Percentiles rank a stretch among this genome's conserved stretches.
Evolutionary conservation across 768 basidiomycete species (phyloP).

Genomic region (Zangia roseola): DNA sequence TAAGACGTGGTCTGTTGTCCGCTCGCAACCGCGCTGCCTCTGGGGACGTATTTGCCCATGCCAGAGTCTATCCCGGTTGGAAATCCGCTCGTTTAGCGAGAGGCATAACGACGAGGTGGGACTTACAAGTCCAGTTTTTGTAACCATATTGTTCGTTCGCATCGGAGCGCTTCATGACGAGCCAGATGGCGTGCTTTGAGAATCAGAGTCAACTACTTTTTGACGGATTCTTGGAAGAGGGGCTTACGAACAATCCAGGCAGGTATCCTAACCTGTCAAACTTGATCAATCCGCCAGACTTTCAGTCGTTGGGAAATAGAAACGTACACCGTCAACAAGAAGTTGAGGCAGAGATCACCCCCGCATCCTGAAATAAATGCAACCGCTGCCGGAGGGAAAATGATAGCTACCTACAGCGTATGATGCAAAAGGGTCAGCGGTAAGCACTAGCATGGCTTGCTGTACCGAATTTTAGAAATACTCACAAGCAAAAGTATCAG

Average conservation of each 20-base stretch:
- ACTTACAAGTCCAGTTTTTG: conserved; percentile 26
- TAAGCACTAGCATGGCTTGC: no score
- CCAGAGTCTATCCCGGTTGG: conserved; percentile 16
- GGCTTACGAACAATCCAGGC: conserved; percentile 54
- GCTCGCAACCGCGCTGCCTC: not conserved
- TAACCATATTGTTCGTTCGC: conserved; percentile 55
- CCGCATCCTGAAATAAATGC: conserved; percentile 76
- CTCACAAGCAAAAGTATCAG: conserved; percentile 13
- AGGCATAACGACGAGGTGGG: no score
- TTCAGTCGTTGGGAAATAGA: no score
- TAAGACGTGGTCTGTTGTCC: not conserved
- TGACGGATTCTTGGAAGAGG: not conserved
- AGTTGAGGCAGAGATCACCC: conserved; percentile 80
- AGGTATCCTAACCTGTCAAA: conserved; percentile 63
- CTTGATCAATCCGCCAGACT: not conserved
- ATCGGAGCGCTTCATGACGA: conserved; percentile 79
- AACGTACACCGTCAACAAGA: conserved; percentile 71
- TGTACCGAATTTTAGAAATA: no score
- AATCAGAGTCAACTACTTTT: not conserved
- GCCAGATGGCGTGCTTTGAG: conserved; percentile 75
- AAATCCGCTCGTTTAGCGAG: not conserved
- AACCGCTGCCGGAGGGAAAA: conserved; percentile 79
- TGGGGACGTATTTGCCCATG: conserved; percentile 19
- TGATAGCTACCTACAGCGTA: conserved; percentile 59
- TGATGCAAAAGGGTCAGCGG: not conserved